Evolutionary conservation across 495 filamentous ascomycete species (phyloP), one percentile per base, ranked within the genome.

Genomic region (Hypoxylon intermedium): DNA sequence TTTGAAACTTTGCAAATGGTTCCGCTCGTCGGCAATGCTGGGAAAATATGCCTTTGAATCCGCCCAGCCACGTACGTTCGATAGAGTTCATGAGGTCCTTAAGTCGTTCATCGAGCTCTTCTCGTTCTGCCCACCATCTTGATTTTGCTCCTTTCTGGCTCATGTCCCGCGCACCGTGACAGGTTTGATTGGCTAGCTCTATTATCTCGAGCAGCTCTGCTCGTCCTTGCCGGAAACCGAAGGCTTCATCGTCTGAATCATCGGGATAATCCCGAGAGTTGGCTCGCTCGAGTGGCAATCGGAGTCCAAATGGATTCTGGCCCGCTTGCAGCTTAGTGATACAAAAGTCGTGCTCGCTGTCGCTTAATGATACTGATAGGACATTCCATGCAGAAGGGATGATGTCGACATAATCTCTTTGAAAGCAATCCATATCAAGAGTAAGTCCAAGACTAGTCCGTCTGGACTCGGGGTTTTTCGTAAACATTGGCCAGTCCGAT

Each of bases 31-130:
- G 80, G 15, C 75, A 58, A 34, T 89, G 82, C 36, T 89, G 88
- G 5, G 90, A 93, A 70, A 98, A 95, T 0, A 98, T 86, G 16
- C 92, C 91, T 23, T 85, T 84, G 76, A 98, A 98, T 0, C 94
- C 94, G 34, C 93, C 93, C 18, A 98, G 85, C 94, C 94, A 98
- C 31, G 93, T 84, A 45, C 88, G 86, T 67, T 98, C 93, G 34
- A 98, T 91, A 53, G 89, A 93, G 20, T 85, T 77, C 19, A 98
- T 80, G 2, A 98, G 80, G 42, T 89, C 89, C 58, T 84, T 86
- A 42, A 98, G 75, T 2, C 89, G 86, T 12, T 77, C 71, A 70
- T 98, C 93, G 16, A 98, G 78, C 5, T 82, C 79, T 71, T 93
- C 87, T 11, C 94, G 85, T 60, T 88, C 86, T 11, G 83, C 84